Evolutionary conservation across 257 asterid species (phyloP), one percentile per base, ranked within the genome.

Genomic region (Coffea eugenioides): DNA sequence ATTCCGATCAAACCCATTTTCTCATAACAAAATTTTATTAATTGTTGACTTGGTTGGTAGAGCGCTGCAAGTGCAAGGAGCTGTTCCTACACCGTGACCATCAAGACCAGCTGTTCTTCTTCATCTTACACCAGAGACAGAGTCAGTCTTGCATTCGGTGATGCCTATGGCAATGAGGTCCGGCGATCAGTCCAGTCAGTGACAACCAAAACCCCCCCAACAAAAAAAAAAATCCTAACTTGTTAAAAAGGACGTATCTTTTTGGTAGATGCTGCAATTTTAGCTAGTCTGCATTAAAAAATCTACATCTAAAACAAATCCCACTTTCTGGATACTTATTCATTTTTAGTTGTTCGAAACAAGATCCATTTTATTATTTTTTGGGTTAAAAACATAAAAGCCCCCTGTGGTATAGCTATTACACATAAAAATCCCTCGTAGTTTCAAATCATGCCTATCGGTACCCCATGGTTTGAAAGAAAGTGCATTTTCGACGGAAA

Each of bases 41-140:
- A n/a, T 77, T 75, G 34, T 12, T 52, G 65, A 12, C 12, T 54
- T n/a, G 0, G 15, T 12, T 1, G 43, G 3, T 52, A 80, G 83
- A 34, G 57, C 6, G 46, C 48, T 48, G 83, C 79, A 73, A 79
- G 73, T 48, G 83, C 79, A 73, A 79, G 73, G 39, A 81, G 76
- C 62, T 84, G 90, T 68, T 61, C 84, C 48, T 86, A 84, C 84
- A 80, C 87, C 64, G 81, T 88, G 69, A 49, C 70, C 4, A 86
- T 88, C 83, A 88, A 83, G 79, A 86, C 91, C 41, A 88, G 91
- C 74, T 88, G 91, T 71, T 82, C 90, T 51, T 88, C 91, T 31
- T 8, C 86, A 6, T 56, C 79, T 6, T 77, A 79, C 82, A 86
- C 88, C 57, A 79, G 86, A 80, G 91, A 84, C n/a, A 73, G 65